Base-by-base conservation (phyloP, 106 monocot genomes). In the Acanthochlamys bracteata region DNA sequence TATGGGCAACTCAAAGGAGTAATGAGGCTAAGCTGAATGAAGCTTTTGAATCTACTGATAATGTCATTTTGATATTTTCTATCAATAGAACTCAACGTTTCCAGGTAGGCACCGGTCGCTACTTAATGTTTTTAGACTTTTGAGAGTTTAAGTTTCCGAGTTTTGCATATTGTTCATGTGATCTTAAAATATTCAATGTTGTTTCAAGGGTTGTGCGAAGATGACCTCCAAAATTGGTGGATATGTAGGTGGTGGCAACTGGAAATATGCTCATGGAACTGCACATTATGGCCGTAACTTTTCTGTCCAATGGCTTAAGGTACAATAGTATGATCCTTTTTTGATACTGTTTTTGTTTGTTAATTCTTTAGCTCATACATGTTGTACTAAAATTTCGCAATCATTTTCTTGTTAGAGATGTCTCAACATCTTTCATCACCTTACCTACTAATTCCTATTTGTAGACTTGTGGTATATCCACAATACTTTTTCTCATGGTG, bases 211-310 rank as follows among this genome's bases (percentile, higher is more conserved):
- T 39, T 98, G 98, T 66, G 98, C 85, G 68, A 98, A 98, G 70
- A 98, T 98, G 98, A 98, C 85, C 63, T 98, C 98, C 51, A 87
- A 80, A 76, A 98, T 98, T 81, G 98, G 98, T 53, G 98, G 98
- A 55, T 92, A 76, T 88, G 51, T 83, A 81, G 98, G 91, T 56
- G 98, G 98, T 58, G 98, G 98, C 2, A 98, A 98, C 66, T 98
- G 98, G 98, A 98, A 98, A 74, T 85, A 80, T 83, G 91, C 98
- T 24, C 88, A 91, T 83, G 98, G 98, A 64, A 92, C 98, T 55
- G 88, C 98, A 62, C 91, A 98, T 79, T 98, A 98, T 88, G 91
- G 98, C 13, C 88, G 98, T 0, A 98, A 91, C 51, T 98, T 98
- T 76, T 98, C 98, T 1, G 71, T 98, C 20, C 80, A 91, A 81